Percentiles rank a stretch among this genome's conserved stretches.
Conservation (phyloP, 2,329 filamentous ascomycete genomes). For the Stemphylium beticola region DNA sequence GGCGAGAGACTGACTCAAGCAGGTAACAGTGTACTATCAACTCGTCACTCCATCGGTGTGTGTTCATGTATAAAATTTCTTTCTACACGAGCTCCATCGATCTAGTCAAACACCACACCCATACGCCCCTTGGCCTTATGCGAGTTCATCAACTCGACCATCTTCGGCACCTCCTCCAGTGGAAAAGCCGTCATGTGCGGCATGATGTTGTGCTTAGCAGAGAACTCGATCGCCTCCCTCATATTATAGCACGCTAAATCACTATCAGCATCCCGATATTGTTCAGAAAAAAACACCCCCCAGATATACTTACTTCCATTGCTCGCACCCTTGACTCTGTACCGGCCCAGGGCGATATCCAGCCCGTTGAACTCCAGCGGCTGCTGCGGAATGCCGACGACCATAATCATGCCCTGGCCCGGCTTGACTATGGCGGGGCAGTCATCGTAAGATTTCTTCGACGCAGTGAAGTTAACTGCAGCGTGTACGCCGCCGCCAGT, state of each 20-base stretch:
- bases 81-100: not conserved
- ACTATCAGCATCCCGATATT: constrained; percentile 43
- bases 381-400: constrained; percentile 42
- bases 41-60: not conserved
- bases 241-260: constrained; percentile 49
- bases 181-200: constrained; percentile 37
- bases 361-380: constrained; percentile 41
- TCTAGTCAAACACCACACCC: constrained; percentile 38
- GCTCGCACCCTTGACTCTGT: constrained; percentile 38
- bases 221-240: constrained; percentile 42
- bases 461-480: constrained; percentile 42
- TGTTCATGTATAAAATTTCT: not conserved
- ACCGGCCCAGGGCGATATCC: constrained; percentile 40
- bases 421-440: constrained; percentile 39
- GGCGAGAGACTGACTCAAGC: too few species aligned
- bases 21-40: too few species aligned
- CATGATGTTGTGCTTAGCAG: constrained; percentile 42
- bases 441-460: constrained; percentile 43
- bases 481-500: constrained; percentile 39
- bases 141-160: constrained; percentile 44
- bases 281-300: not conserved
- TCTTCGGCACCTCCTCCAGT: constrained; percentile 43
- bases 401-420: constrained; percentile 42
- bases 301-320: constrained; percentile 40
- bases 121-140: constrained; percentile 40